phyloP scores from a whole-genome alignment of 2,329 filamentous ascomycete species.

The Herpotrichia juniperi region DNA sequence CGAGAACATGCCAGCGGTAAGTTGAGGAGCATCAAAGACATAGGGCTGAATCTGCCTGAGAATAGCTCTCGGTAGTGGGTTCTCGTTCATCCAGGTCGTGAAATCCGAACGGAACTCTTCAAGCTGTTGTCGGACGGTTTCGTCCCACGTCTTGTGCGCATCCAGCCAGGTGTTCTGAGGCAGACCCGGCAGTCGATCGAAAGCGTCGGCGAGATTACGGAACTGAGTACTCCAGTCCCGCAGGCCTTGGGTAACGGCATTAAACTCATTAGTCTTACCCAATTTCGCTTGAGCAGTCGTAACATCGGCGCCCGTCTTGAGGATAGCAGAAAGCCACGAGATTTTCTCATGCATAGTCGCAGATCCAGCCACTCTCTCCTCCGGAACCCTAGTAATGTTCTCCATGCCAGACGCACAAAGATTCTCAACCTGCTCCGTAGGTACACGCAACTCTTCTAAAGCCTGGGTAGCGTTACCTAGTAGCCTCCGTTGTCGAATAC shows the following conservation, averaged over 20 bases:
- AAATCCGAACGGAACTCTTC: conserved; percentile 22
- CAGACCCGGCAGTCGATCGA: conserved; percentile 28
- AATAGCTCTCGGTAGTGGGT: conserved; percentile 30
- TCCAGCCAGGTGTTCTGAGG: conserved; percentile 33
- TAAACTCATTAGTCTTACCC: conserved; percentile 51
- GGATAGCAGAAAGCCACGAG: conserved; percentile 72
- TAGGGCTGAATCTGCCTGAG: conserved; percentile 71
- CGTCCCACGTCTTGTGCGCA: conserved; percentile 17
- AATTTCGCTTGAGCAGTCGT: conserved; percentile 71
- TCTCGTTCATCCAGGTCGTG: conserved; percentile 23
- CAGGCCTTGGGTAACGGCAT: conserved; percentile 29
- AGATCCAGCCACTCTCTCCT: conserved; percentile 15
- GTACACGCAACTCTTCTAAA: conserved; percentile 45
- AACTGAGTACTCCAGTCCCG: conserved; percentile 28
- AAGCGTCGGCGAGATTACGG: conserved; percentile 19
- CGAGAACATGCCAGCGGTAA: neutral
- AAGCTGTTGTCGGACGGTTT: conserved; percentile 20
- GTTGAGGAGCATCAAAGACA: conserved; percentile 49
- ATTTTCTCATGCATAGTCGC: conserved; percentile 26
- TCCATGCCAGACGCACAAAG: conserved; percentile 28
- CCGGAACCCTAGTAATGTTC: conserved; percentile 21
- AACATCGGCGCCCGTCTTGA: conserved; percentile 67
- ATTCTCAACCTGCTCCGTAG: conserved; percentile 41
- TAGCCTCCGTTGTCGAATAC: conserved; percentile 64
- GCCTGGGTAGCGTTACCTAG: conserved; percentile 37